Conservation (phyloP, 176 grass and related monocot genomes). For the Tillandsia leiboldiana region DNA sequence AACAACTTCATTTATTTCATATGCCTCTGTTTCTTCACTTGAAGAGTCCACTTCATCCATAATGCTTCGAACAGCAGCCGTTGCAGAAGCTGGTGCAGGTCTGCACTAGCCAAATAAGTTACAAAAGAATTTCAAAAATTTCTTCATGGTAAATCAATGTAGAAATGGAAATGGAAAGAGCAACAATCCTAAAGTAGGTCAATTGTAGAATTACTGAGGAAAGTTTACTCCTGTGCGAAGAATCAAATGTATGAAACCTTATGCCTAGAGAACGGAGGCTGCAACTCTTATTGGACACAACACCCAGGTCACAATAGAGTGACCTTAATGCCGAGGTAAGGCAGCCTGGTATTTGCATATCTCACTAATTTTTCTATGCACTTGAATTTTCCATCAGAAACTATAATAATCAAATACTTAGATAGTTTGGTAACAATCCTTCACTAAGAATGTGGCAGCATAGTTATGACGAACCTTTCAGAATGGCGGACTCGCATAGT, state of each 20-base stretch:
- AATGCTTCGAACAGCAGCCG: conserved; percentile 21
- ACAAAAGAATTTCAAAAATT: background rate
- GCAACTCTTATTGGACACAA: no score
- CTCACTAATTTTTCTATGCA: background rate
- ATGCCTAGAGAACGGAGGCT: no score
- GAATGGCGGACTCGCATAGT: conserved; percentile 31
- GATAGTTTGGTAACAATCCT: background rate
- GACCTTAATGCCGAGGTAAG: no score
- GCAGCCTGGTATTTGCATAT: no score
- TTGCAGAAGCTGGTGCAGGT: conserved; percentile 19
- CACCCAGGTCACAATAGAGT: no score
- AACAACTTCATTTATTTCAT: conserved; percentile 35
- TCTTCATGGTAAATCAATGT: background rate
- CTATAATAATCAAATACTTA: background rate
- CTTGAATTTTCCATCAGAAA: background rate
- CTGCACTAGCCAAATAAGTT: conserved; percentile 21
- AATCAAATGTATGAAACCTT: no score
- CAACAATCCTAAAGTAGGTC: background rate
- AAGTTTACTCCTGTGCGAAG: no score
- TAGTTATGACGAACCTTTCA: conserved; percentile 25
- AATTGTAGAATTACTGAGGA: no score
- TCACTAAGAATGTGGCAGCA: background rate
- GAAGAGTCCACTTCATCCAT: conserved; percentile 31
- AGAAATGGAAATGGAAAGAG: background rate
- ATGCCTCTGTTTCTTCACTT: conserved; percentile 50